Evolutionary conservation across 495 filamentous ascomycete genomes (phyloP), one percentile per base, ranked within the genome.

Genomic region (Aspergillus funiculosus): DNA sequence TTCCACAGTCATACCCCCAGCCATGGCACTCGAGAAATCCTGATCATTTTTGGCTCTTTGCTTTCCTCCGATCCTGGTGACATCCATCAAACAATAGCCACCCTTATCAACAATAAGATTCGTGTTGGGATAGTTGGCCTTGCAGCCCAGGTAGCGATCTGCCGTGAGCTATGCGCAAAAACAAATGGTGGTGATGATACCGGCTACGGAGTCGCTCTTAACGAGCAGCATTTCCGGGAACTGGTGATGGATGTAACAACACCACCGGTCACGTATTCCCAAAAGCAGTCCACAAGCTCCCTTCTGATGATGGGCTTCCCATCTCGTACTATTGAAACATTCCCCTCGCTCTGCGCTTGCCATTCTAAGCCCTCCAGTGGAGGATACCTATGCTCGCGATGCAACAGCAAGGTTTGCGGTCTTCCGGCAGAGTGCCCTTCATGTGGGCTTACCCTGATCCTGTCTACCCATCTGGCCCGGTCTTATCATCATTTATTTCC

Each of bases 241-340:
- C 72, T 96, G n/a, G 71, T 97, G 46, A 80, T 97, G 66, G 80
- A 82, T 25, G 77, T 85, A 27, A 97, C 91, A 5, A 95, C 86
- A 6, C 92, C 92, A 2, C 94, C 92, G 2, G 82, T 86, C 14
- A 83, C 87, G 4, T 79, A 85, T 35, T 75, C 81, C 0, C 65
- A 77, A 25, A 81, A 82, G 57, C 78, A 82, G 54, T 78, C 74
- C 48, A 76, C 80, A 34, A 83, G 85, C 27, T 86, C 86, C 19
- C 72, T 97, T 22, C 75, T 99, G 10, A 94, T 89, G 86, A 97
- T 97, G 94, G 94, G 92, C 3, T 99, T 99, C 55, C 92, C 92
- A n/a, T 90, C 84, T 34, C 80, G 92, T 11, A 85, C 85, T n/a
- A 79, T 89, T 38, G 87, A 88, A 43, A 69, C 78, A 11, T 69